Evolutionary conservation across 805 yeast genomes (phyloP), one percentile per base, ranked within the genome.

Genomic region (Lipomyces orientalis): DNA sequence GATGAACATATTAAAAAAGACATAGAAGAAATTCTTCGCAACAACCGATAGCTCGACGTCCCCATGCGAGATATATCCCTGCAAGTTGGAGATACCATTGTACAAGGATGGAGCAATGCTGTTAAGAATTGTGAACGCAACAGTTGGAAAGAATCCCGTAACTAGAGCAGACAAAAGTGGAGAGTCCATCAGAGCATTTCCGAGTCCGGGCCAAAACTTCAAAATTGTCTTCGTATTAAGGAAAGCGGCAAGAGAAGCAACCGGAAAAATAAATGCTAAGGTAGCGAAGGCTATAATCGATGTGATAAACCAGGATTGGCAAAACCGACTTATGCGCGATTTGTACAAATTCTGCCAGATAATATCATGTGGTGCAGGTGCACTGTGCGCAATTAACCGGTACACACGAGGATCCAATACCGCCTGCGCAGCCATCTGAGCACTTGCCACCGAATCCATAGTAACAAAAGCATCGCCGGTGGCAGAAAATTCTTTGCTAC

Each of bases 341-440:
- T 93, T 80, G 73, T 96, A 93, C 46, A 92, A 86, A 75, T 93
- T 92, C 66, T 87, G 90, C 99, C 99, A 94, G 54, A 91, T 88
- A 29, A 94, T 89, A 76, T 94, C 99, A 74, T 90, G 94, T 3
- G 98, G 98, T 0, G 98, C 97, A 0, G 98, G 98, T 0, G 98
- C 98, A 65, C 92, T 80, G 52, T 85, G 82, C 2, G 97, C 90
- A 49, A 93, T 91, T 62, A 95, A 81, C 65, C 88, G 90, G 76
- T 90, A 89, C 7, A 94, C 91, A 66, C 90, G 85, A 0, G 98
- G 98, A 76, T 93, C 97, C 65, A 95, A 78, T 0, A 94, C 93
- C 0, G 98, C 95, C 77, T 95, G 99, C 0, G 98, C 97, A 35
- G 95, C 89, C 91, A 93, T 89, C 77, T 94, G 99, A 14, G 98